Conservation (phyloP, 139 green algal species). For the Penium margaritaceum region DNA sequence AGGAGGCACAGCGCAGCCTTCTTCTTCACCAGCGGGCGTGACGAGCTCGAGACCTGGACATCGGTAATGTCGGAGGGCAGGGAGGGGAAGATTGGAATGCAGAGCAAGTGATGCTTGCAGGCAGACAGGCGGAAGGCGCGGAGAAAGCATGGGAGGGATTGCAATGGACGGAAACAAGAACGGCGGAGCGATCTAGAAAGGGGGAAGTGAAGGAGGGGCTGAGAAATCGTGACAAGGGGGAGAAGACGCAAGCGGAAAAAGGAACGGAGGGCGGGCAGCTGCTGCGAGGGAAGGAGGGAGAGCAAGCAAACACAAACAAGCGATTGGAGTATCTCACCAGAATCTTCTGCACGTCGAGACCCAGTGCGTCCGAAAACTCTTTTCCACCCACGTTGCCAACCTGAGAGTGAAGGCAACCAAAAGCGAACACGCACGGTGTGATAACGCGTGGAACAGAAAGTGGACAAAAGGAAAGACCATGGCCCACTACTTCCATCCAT, state of each 20-base stretch:
- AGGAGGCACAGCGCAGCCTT: constrained; percentile 93
- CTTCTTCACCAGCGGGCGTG: constrained; percentile 83
- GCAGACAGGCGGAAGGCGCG: not conserved
- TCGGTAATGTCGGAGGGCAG: not conserved
- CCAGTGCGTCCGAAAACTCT: constrained; percentile 91
- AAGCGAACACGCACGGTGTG: no score
- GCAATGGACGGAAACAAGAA: not conserved
- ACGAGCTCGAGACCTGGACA: constrained; percentile 36
- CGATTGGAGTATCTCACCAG: constrained; percentile 55
- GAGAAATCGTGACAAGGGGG: not conserved
- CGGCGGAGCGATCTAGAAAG: not conserved
- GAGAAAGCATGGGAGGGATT: not conserved
- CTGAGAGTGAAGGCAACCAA: not conserved
- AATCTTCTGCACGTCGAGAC: constrained; percentile 80
- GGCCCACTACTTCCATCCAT: no score
- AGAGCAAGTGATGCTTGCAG: not conserved
- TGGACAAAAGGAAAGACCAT: no score
- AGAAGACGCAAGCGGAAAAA: not conserved
- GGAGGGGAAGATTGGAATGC: not conserved
- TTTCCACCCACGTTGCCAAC: constrained; percentile 71
- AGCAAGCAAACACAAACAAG: not conserved
- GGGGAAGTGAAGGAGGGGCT: not conserved
- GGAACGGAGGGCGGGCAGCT: not conserved
- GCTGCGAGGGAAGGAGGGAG: not conserved
- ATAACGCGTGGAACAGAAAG: no score